These are phyloP conservation scores for Colletotrichum sp. DNA, from an alignment of 2,329 filamentous ascomycete species.

Conservation along the genomic window DNA sequence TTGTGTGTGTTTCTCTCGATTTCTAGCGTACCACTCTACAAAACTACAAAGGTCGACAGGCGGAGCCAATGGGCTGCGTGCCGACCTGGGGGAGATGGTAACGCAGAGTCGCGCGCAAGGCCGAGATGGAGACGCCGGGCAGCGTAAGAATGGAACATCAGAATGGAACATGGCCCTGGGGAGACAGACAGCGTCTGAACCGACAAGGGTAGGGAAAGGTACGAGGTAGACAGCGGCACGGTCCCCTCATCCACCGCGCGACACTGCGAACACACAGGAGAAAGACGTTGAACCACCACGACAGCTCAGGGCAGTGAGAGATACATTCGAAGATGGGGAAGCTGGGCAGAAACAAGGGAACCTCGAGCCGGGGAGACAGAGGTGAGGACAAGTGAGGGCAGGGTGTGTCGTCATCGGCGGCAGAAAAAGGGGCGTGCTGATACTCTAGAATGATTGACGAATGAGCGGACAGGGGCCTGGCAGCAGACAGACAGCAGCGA, in stretches of 20 bases:
- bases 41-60: background rate
- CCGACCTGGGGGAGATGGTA: background rate
- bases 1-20: background rate
- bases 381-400: background rate
- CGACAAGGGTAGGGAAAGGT: constrained; percentile 2
- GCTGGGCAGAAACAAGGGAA: constrained; percentile 7
- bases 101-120: background rate
- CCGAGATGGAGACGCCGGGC: constrained; percentile 10
- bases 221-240: background rate
- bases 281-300: background rate
- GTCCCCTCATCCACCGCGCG: background rate
- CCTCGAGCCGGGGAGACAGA: background rate
- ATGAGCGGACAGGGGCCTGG: background rate
- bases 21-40: background rate
- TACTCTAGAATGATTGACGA: background rate
- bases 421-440: background rate
- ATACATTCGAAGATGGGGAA: background rate
- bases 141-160: background rate
- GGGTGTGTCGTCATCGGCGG: background rate
- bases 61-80: background rate
- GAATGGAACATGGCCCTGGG: background rate
- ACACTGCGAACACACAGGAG: background rate
- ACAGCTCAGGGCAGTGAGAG: background rate
- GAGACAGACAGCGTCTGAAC: background rate
- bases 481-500: background rate